Base-by-base conservation (phyloP, 106 monocot species). In the Alisma plantagoaquatica region DNA sequence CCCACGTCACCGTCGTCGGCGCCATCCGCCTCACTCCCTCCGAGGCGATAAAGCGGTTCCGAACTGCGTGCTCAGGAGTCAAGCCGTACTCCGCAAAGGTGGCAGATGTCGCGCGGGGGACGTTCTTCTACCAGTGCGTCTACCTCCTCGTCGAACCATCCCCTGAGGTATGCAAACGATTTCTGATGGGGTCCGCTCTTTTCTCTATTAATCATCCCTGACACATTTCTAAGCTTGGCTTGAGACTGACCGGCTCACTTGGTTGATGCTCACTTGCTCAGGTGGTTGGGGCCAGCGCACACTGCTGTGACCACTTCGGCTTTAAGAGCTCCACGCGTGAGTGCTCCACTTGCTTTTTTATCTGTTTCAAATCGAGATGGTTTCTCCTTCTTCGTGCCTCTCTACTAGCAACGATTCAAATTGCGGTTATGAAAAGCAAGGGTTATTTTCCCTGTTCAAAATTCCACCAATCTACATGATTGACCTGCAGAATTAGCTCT, bases 61-160 rank as follows among this genome's bases (percentile, higher is more conserved):
- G 70, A 3, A 57, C 79, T 41, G 74, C 84, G 51, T 57, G 58
- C 25, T 49, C 62, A 41, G 38, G 48, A 1, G 42, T 90, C 60
- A 41, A 41, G 26, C 71, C 85, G n/a, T 98, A 67, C 72, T 49
- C 75, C 12, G 89, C 82, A 46, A 50, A 63, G 16, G 61, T 79
- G 52, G 7, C 63, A 43, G 53, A 73, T 33, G 77, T 79, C 53
- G 25, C 79, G 11, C 46, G 66, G 23, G 94, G 98, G 23, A 38
- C 24, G 15, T 79, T 82, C 76, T 98, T 85, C 78, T 98, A 77
- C 73, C 84, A 94, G 75, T 94, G 94, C 59, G 84, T 94, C 68
- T 94, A 73, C 53, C 77, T 94, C 63, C 77, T 91, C 31, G 46
- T 91, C 59, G 78, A 84, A 23, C 74, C 86, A 26, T 31, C 63